Evolutionary conservation across 495 filamentous ascomycete species (phyloP), one percentile per base, ranked within the genome.

Genomic region (Penicillium flavigenum): DNA sequence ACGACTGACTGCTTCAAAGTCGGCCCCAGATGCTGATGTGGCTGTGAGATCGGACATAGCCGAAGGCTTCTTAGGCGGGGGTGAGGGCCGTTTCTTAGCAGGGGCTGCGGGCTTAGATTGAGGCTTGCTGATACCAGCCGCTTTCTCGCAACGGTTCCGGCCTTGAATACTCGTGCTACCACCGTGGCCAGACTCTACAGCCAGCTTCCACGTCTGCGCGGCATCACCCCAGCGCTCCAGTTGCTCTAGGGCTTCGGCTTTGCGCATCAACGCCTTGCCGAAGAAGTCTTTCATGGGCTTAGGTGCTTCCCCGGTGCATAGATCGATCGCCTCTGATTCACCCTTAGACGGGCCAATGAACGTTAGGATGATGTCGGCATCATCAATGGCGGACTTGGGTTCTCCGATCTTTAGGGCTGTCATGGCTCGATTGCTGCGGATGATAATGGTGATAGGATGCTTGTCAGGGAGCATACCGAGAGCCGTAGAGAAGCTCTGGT

Each of bases 221-320:
- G 94, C 95, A 29, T 97, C 92, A 2, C 72, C 67, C 93, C 94
- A 98, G 67, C 88, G 88, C 75, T 98, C 94, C 66, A 98, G 86
- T 63, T 97, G 89, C 73, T 98, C 94, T 29, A 98, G 79, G 2
- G 89, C 93, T 70, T 98, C 95, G 14, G 95, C 94, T 77, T 97
- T 97, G 54, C 95, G 87, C 71, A 87, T 92, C 42, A 96, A 78
- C 0, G 92, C 92, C 72, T 97, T 98, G 47, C 89, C 90, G 70
- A 86, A 98, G 66, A 96, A 90, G 39, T 93, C 90, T 45, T 81
- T 86, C 92, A 98, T 97, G 43, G 90, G 86, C 57, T 96, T 95
- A 27, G 81, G 79, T 17, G 86, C 80, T 56, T 86, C 83, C 17
- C 72, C 77, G 42, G 76, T 81, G 17, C 80, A 79, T 2, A 94